phyloP scores from a whole-genome alignment of 306 rosid species.

The Dalbergia oliveri region DNA sequence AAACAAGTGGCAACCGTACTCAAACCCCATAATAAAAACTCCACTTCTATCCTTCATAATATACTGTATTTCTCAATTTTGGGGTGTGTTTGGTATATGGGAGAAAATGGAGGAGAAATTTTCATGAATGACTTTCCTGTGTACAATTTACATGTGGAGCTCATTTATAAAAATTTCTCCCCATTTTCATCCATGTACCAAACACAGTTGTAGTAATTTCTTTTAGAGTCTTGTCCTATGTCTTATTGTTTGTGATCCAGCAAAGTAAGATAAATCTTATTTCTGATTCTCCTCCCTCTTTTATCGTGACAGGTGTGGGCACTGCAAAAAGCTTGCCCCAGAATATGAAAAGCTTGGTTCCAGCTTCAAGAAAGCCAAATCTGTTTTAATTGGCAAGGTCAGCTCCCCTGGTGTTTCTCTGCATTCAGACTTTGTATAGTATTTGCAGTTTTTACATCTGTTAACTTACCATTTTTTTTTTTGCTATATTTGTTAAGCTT shows the following conservation, averaged over 20 bases:
- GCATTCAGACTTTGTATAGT: conserved; percentile 20
- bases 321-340: conserved; percentile 98
- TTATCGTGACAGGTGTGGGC: conserved; percentile 83
- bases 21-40: no score
- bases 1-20: no score
- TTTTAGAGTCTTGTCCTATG: no score
- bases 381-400: conserved; percentile 92
- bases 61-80: no score
- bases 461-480: not conserved
- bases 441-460: not conserved
- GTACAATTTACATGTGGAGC: no score
- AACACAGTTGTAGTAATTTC: no score
- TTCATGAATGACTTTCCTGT: no score
- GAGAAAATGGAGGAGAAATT: no score
- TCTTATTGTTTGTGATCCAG: conserved; percentile 4
- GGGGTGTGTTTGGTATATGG: no score
- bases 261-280: not conserved
- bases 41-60: no score
- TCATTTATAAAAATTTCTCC: no score
- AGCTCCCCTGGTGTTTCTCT: conserved; percentile 33
- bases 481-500: conserved; percentile 2
- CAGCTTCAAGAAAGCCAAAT: conserved; percentile 89
- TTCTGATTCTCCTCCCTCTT: not conserved
- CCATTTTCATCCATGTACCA: no score
- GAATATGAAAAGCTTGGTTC: conserved; percentile 88